Conservation (phyloP, 176 grass and related monocot species). For the Eragrostis nindensis region DNA sequence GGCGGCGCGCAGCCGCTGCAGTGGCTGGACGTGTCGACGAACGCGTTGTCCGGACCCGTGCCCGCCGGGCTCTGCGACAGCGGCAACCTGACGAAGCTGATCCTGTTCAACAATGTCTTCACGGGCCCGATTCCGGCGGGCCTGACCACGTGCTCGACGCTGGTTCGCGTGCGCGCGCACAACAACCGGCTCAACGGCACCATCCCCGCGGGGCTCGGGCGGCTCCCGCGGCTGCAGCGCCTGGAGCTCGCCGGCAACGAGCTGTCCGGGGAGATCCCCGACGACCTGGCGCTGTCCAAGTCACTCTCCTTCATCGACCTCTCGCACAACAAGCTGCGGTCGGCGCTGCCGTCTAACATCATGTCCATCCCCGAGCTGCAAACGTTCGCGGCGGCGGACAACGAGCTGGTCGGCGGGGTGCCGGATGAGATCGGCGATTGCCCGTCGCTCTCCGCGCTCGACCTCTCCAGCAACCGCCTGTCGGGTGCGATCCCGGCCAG, state of each 20-base stretch:
- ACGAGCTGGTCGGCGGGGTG: constrained; percentile 74
- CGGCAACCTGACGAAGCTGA: constrained; percentile 89
- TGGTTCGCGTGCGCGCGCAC: constrained; percentile 83
- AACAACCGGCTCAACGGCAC: constrained; percentile 89
- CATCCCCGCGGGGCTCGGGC: constrained; percentile 66
- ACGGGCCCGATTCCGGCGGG: constrained; percentile 65
- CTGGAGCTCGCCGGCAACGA: constrained; percentile 87
- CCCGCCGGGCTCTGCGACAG: constrained; percentile 67
- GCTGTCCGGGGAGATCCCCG: constrained; percentile 74
- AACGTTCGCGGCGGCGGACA: constrained; percentile 81
- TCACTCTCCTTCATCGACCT: constrained; percentile 95
- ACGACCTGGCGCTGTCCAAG: constrained; percentile 68
- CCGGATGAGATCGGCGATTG: constrained; percentile 74
- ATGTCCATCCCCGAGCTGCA: constrained; percentile 74
- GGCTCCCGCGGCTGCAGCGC: constrained; percentile 66
- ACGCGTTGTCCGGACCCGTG: constrained; percentile 75
- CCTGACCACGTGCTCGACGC: constrained; percentile 66
- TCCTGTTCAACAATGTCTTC: constrained; percentile 97
- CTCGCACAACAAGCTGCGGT: constrained; percentile 82
- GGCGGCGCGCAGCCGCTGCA: constrained; percentile 70
- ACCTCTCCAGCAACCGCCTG: constrained; percentile 82
- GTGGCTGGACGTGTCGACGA: constrained; percentile 93
- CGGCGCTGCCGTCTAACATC: constrained; percentile 72
- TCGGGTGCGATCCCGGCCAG: constrained; percentile 68
- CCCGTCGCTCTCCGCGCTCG: constrained; percentile 71